Evolutionary conservation across 1,139 yeast species (phyloP).

Genomic region (Candida tropicalis): DNA sequence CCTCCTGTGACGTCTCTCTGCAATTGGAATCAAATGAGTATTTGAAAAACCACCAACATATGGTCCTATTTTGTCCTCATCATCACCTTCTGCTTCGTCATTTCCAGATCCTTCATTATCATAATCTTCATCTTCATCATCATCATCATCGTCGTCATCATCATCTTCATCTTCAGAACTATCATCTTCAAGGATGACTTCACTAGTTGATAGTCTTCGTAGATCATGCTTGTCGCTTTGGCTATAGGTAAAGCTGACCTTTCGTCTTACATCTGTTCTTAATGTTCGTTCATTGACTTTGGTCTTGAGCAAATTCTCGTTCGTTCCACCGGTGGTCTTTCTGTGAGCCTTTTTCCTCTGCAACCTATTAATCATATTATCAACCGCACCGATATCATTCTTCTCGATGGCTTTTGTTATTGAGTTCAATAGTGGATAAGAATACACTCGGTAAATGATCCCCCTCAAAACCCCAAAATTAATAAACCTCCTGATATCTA

Average conservation of each 20-base stretch:
- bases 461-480: slow-evolving; percentile 87
- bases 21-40: slow-evolving; percentile 6
- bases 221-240: slow-evolving; percentile 9
- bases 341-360: slow-evolving; percentile 16
- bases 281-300: slow-evolving; percentile 33
- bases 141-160: slow-evolving; percentile 14
- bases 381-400: slow-evolving; percentile 31
- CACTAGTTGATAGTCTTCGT: slow-evolving; percentile 12
- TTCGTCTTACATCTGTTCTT: slow-evolving; percentile 26
- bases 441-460: slow-evolving; percentile 75
- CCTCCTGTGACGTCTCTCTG: slow-evolving; percentile 9
- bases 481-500: slow-evolving; percentile 82
- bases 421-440: slow-evolving; percentile 65
- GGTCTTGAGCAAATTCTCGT: slow-evolving; percentile 25
- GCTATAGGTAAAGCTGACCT: slow-evolving; percentile 38
- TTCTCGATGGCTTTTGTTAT: slow-evolving; percentile 39
- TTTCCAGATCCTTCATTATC: background rate
- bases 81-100: too few species aligned
- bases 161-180: slow-evolving; percentile 24
- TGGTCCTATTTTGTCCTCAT: background rate
- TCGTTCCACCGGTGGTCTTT: slow-evolving; percentile 10
- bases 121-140: slow-evolving; percentile 5
- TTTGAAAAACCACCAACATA: background rate
- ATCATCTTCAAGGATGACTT: slow-evolving; percentile 18
- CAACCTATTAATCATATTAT: slow-evolving; percentile 28